Conservation (phyloP, 192 early-diverging fungal genomes). For the Gaertneriomyces sp. region DNA sequence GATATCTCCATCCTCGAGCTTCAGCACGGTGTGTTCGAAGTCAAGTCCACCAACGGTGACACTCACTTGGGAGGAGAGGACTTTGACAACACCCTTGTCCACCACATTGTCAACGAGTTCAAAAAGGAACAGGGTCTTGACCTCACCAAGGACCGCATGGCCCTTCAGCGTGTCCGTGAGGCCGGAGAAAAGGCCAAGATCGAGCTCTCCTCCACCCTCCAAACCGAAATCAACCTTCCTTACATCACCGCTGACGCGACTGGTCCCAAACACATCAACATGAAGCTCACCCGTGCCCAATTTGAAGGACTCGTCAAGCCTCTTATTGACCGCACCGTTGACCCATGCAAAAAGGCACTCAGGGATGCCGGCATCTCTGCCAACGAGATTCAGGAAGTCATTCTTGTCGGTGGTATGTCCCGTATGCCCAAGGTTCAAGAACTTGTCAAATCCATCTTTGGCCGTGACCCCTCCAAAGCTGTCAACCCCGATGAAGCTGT, state of each 20-base stretch:
- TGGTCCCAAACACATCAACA: slow-evolving; percentile 97
- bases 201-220: slow-evolving; percentile 89
- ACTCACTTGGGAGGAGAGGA: slow-evolving; percentile 72
- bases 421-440: slow-evolving; percentile 96
- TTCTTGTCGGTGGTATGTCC: slow-evolving; percentile 97
- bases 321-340: slow-evolving; percentile 84
- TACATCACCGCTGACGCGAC: slow-evolving; percentile 87
- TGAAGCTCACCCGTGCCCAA: slow-evolving; percentile 85
- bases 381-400: slow-evolving; percentile 88
- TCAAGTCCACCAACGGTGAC: slow-evolving; percentile 97
- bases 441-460: slow-evolving; percentile 84
- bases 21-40: slow-evolving; percentile 96
- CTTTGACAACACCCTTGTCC: slow-evolving; percentile 68
- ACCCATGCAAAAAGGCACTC: slow-evolving; percentile 93
- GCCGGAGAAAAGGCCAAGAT: slow-evolving; percentile 99
- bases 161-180: slow-evolving; percentile 95
- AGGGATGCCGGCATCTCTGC: slow-evolving; percentile 85
- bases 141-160: slow-evolving; percentile 83
- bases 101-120: slow-evolving; percentile 79
- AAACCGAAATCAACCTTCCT: slow-evolving; percentile 96
- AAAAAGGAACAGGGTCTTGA: slow-evolving; percentile 82
- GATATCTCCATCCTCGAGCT: slow-evolving; percentile 99
- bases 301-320: slow-evolving; percentile 77
- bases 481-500: slow-evolving; percentile 99
- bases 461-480: slow-evolving; percentile 85